A percentile compares a stretch with the other conserved stretches of the same genome.
Evolutionary conservation across 225 moss, liverwort and hornwort species (phyloP).

Genomic region (Bryum argenteum): DNA sequence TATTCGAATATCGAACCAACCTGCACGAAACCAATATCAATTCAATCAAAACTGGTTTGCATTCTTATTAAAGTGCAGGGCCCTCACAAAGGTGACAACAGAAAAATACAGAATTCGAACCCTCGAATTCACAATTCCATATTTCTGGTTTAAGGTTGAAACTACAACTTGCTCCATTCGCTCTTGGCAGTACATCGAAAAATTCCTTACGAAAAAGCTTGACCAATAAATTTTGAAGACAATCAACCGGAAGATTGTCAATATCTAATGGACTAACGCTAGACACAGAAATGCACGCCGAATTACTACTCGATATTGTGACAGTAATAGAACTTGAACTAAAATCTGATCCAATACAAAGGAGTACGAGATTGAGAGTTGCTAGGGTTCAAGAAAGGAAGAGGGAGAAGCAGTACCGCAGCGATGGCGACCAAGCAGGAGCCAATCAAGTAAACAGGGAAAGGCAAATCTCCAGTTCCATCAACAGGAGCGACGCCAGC

Average conservation of each 20-base stretch:
- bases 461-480: constrained; percentile 57
- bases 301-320: no score
- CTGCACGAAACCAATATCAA: constrained; percentile 36
- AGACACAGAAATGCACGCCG: no score
- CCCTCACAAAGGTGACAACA: not conserved
- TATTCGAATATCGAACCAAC: constrained; percentile 93
- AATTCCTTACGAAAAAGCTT: no score
- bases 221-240: no score
- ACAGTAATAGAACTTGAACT: no score
- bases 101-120: not conserved
- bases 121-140: not conserved
- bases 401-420: constrained; percentile 54
- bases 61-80: not conserved
- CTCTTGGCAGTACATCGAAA: no score
- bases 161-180: no score
- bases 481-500: constrained; percentile 47
- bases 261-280: no score
- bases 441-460: constrained; percentile 74
- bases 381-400: constrained; percentile 17
- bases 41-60: not conserved
- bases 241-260: no score
- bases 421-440: constrained; percentile 90
- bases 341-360: not conserved
- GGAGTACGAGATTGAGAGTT: not conserved
- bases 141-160: no score